Conservation (phyloP, 306 rosid species). For the Cucumis cinereus region DNA sequence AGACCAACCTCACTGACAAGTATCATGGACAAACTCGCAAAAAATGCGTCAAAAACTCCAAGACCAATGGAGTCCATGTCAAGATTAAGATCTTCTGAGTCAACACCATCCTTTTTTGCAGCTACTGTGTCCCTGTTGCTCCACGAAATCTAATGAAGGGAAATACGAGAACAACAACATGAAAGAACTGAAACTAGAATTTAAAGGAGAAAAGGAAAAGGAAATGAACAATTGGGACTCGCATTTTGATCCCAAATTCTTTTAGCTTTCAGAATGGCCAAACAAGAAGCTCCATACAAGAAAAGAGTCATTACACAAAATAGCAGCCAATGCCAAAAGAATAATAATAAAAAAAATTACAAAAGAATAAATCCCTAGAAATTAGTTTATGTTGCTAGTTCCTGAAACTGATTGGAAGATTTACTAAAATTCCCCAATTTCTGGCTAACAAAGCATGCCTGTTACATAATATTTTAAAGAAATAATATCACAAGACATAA, state of each 20-base stretch:
- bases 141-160: constrained; percentile 31
- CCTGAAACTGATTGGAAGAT: neutral
- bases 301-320: neutral
- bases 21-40: constrained; percentile 87
- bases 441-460: neutral
- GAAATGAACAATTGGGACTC: neutral
- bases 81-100: constrained; percentile 23
- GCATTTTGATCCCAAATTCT: neutral
- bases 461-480: neutral
- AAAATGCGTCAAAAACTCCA: constrained; percentile 78
- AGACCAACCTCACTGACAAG: constrained; percentile 84
- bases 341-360: neutral
- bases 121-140: constrained; percentile 24
- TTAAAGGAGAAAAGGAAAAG: neutral
- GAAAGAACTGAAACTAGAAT: neutral
- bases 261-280: neutral
- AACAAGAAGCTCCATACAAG: neutral
- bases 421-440: neutral
- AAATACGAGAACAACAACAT: neutral
- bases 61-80: constrained; percentile 57
- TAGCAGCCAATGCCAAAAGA: neutral
- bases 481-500: neutral
- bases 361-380: neutral
- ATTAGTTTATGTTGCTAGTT: neutral
- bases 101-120: constrained; percentile 14